Evolutionary conservation across 2,329 filamentous ascomycete genomes (phyloP), one percentile per base, ranked within the genome.

Genomic region (Clonostachys rhizophaga): DNA sequence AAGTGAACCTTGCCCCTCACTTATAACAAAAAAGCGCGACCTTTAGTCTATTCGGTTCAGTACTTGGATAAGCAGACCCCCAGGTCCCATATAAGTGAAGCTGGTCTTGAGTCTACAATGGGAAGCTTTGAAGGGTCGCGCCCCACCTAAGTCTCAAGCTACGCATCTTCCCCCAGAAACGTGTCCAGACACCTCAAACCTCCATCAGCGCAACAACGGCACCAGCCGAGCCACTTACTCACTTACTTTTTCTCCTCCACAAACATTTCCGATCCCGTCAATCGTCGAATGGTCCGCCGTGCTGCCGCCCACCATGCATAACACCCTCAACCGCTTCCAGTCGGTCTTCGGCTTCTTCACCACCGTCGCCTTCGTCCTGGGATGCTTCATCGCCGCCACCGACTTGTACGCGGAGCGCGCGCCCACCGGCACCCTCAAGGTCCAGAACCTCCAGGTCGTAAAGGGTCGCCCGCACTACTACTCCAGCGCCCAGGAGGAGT

Each of bases 301-400:
- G 24, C 24, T 30, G 9, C 24, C 49, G 50, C 54, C 62, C 71
- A 76, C 50, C 51, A 97, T 99, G 94, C 86, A 96, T 70, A 95
- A 89, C 62, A 81, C 87, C 42, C 70, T 95, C 43, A 90, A 88
- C 52, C 89, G 94, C 56, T 68, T 86, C 55, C 94, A 99, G 70
- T 92, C 90, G 71, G 86, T 91, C 66, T 99, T 99, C 66, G 91
- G 94, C 68, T 96, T 95, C 82, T 96, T 97, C 77, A 97, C 94
- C 16, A 95, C 91, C 24, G 91, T 96, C 53, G 86, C 87, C 48
- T 94, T 95, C 62, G 81, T 81, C 49, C 79, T 96, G 47, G 91
- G 84, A 45, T 81, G 79, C 47, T 71, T 95, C 49, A 89, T 96
- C 57, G 91, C 92, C 43, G 73, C 87, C 44, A 91, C 90, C 37